Percentiles rank a stretch among this genome's conserved stretches.
These are phyloP conservation scores for Rhodomyrtus psidioides DNA, from an alignment of 441 rosid species.

Conservation along the genomic window DNA sequence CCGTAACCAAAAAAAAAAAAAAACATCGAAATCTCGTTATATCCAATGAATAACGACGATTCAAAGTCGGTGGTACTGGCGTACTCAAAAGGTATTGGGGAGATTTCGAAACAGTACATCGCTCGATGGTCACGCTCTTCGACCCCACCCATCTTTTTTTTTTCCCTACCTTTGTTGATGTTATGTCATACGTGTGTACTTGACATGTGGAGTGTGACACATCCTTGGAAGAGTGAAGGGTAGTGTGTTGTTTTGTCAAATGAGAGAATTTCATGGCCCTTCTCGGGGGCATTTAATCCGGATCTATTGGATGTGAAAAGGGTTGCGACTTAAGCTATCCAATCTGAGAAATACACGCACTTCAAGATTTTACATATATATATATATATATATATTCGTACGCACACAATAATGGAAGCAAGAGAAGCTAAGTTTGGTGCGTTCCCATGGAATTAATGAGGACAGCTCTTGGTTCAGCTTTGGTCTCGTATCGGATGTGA, in stretches of 20 bases:
- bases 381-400: background rate
- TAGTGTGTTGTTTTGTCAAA: background rate
- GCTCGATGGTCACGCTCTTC: background rate
- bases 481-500: background rate
- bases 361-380: background rate
- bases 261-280: background rate
- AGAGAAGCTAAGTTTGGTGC: background rate
- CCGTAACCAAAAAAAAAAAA: fast-evolving
- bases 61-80: background rate
- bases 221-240: background rate
- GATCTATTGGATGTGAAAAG: background rate
- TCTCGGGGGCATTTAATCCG: background rate
- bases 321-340: background rate
- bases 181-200: background rate
- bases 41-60: fast-evolving
- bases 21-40: too few species aligned
- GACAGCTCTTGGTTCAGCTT: background rate
- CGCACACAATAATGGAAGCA: background rate
- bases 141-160: background rate
- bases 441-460: background rate
- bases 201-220: background rate
- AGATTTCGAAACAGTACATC: background rate
- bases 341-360: background rate
- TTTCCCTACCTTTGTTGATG: background rate
- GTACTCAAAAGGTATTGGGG: background rate